Conservation (phyloP, 176 grass and related monocot genomes). For the Saccharum officinarum region DNA sequence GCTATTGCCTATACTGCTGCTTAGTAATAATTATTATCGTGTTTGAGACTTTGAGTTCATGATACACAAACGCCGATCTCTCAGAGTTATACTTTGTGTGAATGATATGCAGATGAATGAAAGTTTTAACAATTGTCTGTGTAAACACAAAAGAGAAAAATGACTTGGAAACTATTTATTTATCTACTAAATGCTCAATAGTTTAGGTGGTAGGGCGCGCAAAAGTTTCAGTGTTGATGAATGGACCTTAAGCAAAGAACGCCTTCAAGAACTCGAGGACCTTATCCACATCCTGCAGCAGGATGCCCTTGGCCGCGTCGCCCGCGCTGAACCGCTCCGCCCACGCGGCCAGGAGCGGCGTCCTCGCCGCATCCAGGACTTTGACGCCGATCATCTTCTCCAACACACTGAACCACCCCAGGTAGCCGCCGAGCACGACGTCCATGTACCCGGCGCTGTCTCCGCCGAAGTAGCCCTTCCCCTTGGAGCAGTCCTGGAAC, state of each 20-base stretch:
- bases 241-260: constrained; percentile 18
- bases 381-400: constrained; percentile 35
- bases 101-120: too few relatives aligned
- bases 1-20: too few relatives aligned
- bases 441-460: constrained; percentile 33
- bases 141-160: too few relatives aligned
- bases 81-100: too few relatives aligned
- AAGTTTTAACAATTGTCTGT: too few relatives aligned
- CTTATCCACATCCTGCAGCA: constrained; percentile 37
- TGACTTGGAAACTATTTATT: too few relatives aligned
- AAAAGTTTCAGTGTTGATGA: too few relatives aligned
- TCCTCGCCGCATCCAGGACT: constrained; percentile 27
- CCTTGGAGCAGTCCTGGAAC: not conserved
- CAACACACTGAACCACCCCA: constrained; percentile 37
- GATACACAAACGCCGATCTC: too few relatives aligned
- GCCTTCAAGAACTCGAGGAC: constrained; percentile 34
- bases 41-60: too few relatives aligned
- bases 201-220: too few relatives aligned
- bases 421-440: constrained; percentile 29
- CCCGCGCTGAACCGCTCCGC: constrained; percentile 12
- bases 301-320: constrained; percentile 9
- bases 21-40: too few relatives aligned
- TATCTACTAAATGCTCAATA: too few relatives aligned
- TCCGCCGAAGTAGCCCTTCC: constrained; percentile 37
- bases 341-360: constrained; percentile 33